Percentiles rank a stretch among this genome's conserved stretches.
Conservation (phyloP, 192 early-diverging fungal genomes). For the Lunasporangiospora selenospora region DNA sequence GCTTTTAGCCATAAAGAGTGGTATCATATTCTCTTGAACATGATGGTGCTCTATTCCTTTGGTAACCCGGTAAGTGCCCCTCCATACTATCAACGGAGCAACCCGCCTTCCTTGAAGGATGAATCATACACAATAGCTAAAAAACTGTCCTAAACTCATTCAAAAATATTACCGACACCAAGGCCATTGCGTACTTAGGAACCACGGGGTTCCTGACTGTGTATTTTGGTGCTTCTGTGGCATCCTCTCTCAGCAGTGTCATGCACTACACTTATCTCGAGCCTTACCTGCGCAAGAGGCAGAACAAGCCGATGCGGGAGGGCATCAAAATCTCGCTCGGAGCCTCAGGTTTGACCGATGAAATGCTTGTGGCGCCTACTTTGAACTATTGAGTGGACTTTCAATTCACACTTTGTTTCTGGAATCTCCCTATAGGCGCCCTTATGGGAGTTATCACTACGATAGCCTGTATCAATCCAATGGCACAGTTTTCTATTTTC, state of each 20-base stretch:
- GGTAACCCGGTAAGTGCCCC: conserved; percentile 51
- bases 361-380: no score
- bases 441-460: conserved; percentile 59
- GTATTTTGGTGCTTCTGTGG: conserved; percentile 50
- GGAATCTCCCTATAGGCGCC: no score
- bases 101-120: conserved; percentile 13
- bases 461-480: conserved; percentile 51
- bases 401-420: no score
- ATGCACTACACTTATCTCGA: conserved; percentile 47
- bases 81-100: not conserved
- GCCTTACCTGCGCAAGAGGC: conserved; percentile 35
- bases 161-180: no score
- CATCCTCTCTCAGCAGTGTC: conserved; percentile 43
- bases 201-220: conserved; percentile 50
- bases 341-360: conserved; percentile 59
- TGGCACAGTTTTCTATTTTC: conserved; percentile 53
- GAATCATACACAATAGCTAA: no score
- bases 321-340: conserved; percentile 45
- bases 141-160: no score
- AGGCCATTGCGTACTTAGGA: no score
- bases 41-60: conserved; percentile 55
- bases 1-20: conserved; percentile 53
- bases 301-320: conserved; percentile 16
- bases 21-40: conserved; percentile 56
- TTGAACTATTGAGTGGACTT: no score